Evolutionary conservation across 192 early-diverging fungal genomes (phyloP).

Genomic region (Coemansia sp.): DNA sequence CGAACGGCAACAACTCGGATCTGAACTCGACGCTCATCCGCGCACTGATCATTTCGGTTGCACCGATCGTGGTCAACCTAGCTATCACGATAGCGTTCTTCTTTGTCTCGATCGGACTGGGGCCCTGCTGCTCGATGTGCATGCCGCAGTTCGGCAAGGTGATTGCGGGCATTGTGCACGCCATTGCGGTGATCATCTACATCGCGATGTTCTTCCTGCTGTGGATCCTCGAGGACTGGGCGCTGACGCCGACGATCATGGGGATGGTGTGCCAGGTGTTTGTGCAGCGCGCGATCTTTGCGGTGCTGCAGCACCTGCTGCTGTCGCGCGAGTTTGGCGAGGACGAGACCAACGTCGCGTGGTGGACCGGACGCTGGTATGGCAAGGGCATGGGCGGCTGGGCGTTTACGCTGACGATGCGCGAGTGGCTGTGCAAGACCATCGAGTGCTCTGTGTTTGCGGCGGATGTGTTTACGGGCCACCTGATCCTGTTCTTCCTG

Average conservation of each 20-base stretch:
- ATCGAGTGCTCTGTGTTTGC: slow-evolving; percentile 82
- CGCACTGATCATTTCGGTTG: slow-evolving; percentile 63
- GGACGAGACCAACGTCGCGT: slow-evolving; percentile 79
- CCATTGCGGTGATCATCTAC: slow-evolving; percentile 61
- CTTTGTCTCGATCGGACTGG: slow-evolving; percentile 64
- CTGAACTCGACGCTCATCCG: slow-evolving; percentile 59
- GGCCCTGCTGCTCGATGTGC: slow-evolving; percentile 62
- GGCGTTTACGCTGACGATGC: slow-evolving; percentile 71
- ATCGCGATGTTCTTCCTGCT: slow-evolving; percentile 65
- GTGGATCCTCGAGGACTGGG: slow-evolving; percentile 70
- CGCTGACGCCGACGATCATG: slow-evolving; percentile 60
- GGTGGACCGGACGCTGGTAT: slow-evolving; percentile 87
- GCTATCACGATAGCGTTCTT: slow-evolving; percentile 63
- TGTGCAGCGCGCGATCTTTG: slow-evolving; percentile 70
- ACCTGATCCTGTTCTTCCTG: slow-evolving; percentile 74
- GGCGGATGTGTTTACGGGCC: slow-evolving; percentile 75
- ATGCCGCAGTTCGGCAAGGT: slow-evolving; percentile 71
- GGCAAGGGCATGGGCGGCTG: slow-evolving; percentile 68
- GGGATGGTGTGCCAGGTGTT: slow-evolving; percentile 66
- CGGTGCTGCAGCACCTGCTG: slow-evolving; percentile 65
- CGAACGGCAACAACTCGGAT: slow-evolving; percentile 32
- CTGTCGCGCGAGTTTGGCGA: slow-evolving; percentile 81
- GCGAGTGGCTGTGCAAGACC: slow-evolving; percentile 81
- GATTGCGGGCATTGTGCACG: slow-evolving; percentile 67
- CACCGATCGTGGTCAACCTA: slow-evolving; percentile 69